Conservation (phyloP, 208 protist genomes). For the Leishmania mexicana region DNA sequence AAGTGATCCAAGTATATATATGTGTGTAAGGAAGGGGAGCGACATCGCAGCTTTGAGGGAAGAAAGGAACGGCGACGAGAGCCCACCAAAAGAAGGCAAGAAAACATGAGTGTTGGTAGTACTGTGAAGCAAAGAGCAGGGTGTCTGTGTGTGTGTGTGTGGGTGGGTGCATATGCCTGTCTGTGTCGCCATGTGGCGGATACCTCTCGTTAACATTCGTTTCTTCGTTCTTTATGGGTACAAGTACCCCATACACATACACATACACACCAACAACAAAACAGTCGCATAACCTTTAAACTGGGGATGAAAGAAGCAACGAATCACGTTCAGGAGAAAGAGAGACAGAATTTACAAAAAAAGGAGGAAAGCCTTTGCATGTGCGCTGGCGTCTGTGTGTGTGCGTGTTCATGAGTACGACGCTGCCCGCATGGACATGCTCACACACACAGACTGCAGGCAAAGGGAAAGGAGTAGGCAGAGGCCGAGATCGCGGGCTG, state of each 20-base stretch:
- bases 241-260: not conserved
- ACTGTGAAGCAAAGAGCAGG: not conserved
- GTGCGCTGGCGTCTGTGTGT: not conserved
- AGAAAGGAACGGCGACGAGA: conserved; percentile 4
- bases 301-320: not conserved
- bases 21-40: not conserved
- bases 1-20: not conserved
- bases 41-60: not conserved
- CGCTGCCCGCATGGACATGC: not conserved
- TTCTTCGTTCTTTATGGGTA: not conserved
- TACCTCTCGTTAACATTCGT: not conserved
- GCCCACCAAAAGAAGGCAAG: not conserved
- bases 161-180: not conserved
- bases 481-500: not conserved
- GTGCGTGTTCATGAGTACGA: not conserved
- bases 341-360: not conserved
- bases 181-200: not conserved
- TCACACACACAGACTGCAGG: not conserved
- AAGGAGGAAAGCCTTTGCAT: not conserved
- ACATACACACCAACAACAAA: not conserved
- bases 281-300: not conserved
- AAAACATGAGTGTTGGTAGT: not conserved
- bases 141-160: not conserved
- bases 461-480: not conserved
- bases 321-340: not conserved